A percentile compares a stretch with the other conserved stretches of the same genome.
These are phyloP conservation scores for Apiospora hydei DNA, from an alignment of 2,329 filamentous ascomycete species.

Conservation along the genomic window DNA sequence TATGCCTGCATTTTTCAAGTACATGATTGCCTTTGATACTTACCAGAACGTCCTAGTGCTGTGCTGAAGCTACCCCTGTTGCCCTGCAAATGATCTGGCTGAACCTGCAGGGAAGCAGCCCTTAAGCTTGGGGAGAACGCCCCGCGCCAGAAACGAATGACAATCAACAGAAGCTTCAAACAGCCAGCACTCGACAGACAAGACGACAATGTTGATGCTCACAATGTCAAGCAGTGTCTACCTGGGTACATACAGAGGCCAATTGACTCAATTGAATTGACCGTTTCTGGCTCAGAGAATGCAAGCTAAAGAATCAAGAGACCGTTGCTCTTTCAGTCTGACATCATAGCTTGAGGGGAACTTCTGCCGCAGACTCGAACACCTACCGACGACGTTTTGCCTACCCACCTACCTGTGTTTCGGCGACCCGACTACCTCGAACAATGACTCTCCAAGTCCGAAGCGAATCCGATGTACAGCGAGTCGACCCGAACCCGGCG, in stretches of 20 bases:
- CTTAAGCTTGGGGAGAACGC: not conserved
- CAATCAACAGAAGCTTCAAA: not conserved
- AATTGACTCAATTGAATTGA: not conserved
- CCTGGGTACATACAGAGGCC: not conserved
- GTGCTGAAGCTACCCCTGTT: conserved; percentile 8
- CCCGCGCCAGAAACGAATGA: not conserved
- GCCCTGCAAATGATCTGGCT: not conserved
- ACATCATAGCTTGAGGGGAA: not conserved
- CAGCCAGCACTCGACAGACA: not conserved
- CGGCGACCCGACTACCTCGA: not conserved
- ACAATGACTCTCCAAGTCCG: not conserved
- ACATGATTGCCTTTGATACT: no score
- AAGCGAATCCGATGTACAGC: not conserved
- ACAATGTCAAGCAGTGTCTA: not conserved
- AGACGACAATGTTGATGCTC: not conserved
- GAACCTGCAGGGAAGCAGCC: not conserved
- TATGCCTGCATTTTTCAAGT: no score
- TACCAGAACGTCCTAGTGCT: not conserved
- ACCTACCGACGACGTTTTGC: not conserved
- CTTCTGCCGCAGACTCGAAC: not conserved
- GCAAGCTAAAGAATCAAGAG: no score
- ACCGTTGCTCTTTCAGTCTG: not conserved
- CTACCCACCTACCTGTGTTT: no score
- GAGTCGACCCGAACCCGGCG: not conserved
- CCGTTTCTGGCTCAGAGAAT: not conserved